phyloP scores from a whole-genome alignment of 306 rosid genomes.

The cucumber (Cucumis sativus) region Cucumber_9930_V3 NC_026660.2:23065001-23065500 shows the following conservation, averaged over 20 bases:
- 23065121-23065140: slow-evolving; percentile 3
- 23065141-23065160: slow-evolving; percentile 1
- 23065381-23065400: slow-evolving; percentile 35
- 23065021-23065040: background rate
- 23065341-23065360: background rate
- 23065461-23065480: slow-evolving; percentile 61
- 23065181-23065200: background rate
- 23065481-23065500: slow-evolving; percentile 51
- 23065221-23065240: slow-evolving; percentile 1
- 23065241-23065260: slow-evolving; percentile 8
- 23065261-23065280: background rate
- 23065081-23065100: background rate
- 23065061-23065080: background rate
- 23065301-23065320: background rate
- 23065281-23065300: background rate
- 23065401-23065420: slow-evolving; percentile 39
- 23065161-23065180: background rate
- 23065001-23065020: background rate
- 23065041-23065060: background rate
- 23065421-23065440: slow-evolving; percentile 37
- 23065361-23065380: slow-evolving; percentile 5
- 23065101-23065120: background rate
- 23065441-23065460: slow-evolving; percentile 54
- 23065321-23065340: background rate
- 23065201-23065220: background rate